These are phyloP conservation scores for Theobroma cacao DNA, from an alignment of 345 rosid species.

Conservation along the genomic window DNA sequence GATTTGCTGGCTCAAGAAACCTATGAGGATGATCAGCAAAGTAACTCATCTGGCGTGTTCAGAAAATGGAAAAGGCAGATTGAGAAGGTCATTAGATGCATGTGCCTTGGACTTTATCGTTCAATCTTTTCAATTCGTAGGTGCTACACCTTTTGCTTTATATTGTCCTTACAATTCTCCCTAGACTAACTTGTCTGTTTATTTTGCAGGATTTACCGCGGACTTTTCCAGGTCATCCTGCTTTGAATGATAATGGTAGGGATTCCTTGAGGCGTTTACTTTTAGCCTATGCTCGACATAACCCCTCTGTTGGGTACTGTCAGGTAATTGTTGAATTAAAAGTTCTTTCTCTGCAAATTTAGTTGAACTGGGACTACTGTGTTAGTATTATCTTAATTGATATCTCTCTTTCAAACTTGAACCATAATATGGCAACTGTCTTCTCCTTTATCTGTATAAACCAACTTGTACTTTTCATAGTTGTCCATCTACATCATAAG, in stretches of 20 bases:
- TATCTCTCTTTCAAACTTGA: slow-evolving; percentile 7
- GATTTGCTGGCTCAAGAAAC: slow-evolving; percentile 64
- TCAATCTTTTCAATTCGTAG: slow-evolving; percentile 57
- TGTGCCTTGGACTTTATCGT: slow-evolving; percentile 45
- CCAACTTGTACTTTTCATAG: neutral
- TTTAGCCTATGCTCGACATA: slow-evolving; percentile 86
- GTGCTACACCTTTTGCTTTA: slow-evolving; percentile 44
- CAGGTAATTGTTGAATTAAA: slow-evolving; percentile 53
- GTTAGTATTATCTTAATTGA: neutral
- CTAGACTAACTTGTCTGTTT: slow-evolving; percentile 30
- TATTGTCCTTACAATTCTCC: slow-evolving; percentile 29
- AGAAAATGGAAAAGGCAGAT: slow-evolving; percentile 82
- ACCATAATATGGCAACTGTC: neutral
- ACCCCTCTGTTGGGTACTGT: slow-evolving; percentile 96
- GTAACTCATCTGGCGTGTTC: slow-evolving; percentile 39
- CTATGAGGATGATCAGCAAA: slow-evolving; percentile 34
- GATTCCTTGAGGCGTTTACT: slow-evolving; percentile 88
- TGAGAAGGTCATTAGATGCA: slow-evolving; percentile 90
- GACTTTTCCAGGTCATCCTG: slow-evolving; percentile 97
- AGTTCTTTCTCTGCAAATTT: neutral
- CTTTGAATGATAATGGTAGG: slow-evolving; percentile 82
- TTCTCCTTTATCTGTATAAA: slow-evolving; percentile 12
- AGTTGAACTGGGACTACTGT: neutral
- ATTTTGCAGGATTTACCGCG: slow-evolving; percentile 82
- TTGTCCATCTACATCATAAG: neutral